Percentiles rank a stretch among this genome's conserved stretches.
Evolutionary conservation across 2,329 filamentous ascomycete species (phyloP).

Genomic region (Samsoniella hepiali): DNA sequence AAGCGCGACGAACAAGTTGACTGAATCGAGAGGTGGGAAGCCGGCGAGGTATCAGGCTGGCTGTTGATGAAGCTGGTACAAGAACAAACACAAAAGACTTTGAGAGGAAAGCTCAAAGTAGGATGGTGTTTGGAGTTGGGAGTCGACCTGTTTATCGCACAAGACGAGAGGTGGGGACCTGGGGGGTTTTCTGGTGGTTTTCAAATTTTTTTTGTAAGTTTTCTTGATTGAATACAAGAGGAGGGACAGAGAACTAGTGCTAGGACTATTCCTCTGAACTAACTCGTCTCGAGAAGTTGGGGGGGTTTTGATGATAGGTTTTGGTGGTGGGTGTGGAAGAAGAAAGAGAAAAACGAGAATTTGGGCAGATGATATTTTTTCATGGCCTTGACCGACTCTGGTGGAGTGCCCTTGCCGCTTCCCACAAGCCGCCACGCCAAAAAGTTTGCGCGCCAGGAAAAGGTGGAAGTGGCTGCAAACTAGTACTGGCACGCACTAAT

Average conservation of each 20-base stretch:
- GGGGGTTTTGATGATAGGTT: slow-evolving; percentile 46
- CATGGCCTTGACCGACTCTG: slow-evolving; percentile 27
- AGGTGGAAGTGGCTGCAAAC: slow-evolving; percentile 5
- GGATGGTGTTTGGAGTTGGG: slow-evolving; percentile 20
- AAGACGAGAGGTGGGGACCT: slow-evolving; percentile 35
- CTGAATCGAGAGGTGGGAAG: slow-evolving; percentile 23
- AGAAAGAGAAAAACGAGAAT: slow-evolving; percentile 35
- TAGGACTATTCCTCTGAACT: slow-evolving; percentile 57
- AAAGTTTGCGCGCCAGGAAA: slow-evolving; percentile 11
- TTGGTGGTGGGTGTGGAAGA: slow-evolving; percentile 44
- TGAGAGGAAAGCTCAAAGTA: slow-evolving; percentile 28
- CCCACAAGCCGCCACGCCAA: slow-evolving; percentile 15
- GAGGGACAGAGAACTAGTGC: slow-evolving; percentile 60
- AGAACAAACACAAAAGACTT: slow-evolving; percentile 29
- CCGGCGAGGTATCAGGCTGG: slow-evolving; percentile 22
- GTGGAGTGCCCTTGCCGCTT: slow-evolving; percentile 20
- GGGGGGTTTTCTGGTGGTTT: slow-evolving; percentile 58
- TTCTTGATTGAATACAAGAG: slow-evolving; percentile 50
- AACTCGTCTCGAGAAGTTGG: slow-evolving; percentile 42
- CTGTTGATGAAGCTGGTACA: slow-evolving; percentile 28
- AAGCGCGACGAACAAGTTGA: slow-evolving; percentile 10
- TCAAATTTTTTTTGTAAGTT: slow-evolving; percentile 60
- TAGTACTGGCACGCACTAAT: too few species aligned
- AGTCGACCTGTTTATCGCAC: slow-evolving; percentile 16
- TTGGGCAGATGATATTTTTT: slow-evolving; percentile 35